These are phyloP conservation scores for Hymenoscyphus infarciens DNA, from an alignment of 2,329 filamentous ascomycete species.

Conservation along the genomic window DNA sequence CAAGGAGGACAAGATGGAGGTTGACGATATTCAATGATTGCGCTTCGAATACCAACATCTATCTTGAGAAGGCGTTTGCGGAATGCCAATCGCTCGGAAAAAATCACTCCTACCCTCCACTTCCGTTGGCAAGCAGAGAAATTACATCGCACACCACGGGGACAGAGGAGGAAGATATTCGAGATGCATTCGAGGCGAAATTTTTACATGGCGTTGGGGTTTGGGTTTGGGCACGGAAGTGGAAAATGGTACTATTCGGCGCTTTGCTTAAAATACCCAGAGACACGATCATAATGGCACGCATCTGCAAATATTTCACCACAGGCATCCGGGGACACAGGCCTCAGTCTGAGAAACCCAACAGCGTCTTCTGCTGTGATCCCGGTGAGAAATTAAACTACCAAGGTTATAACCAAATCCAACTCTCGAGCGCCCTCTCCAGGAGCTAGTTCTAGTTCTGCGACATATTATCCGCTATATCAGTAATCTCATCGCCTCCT, in stretches of 20 bases:
- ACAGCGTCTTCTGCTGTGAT: not conserved
- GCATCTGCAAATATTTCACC: not conserved
- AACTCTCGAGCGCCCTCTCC: no score
- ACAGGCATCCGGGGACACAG: not conserved
- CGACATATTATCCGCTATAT: no score
- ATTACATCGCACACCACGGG: not conserved
- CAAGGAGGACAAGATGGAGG: slow-evolving; percentile 1
- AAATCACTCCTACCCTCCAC: not conserved
- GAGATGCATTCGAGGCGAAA: not conserved
- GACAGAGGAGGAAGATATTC: not conserved
- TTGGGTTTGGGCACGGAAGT: not conserved
- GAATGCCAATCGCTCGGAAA: not conserved
- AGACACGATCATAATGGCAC: not conserved
- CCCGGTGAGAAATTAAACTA: not conserved
- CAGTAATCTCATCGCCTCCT: not conserved
- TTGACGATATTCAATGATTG: slow-evolving; percentile 1
- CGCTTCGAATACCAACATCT: not conserved
- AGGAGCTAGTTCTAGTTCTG: no score
- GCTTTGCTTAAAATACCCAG: slow-evolving; percentile 2
- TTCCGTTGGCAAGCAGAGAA: not conserved
- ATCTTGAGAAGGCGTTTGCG: not conserved
- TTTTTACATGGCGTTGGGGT: not conserved
- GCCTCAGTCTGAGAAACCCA: not conserved
- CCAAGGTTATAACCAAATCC: not conserved
- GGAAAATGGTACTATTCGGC: not conserved